Evolutionary conservation across 768 basidiomycete species (phyloP), one percentile per base, ranked within the genome.

Genomic region (Tricholoma sp.): DNA sequence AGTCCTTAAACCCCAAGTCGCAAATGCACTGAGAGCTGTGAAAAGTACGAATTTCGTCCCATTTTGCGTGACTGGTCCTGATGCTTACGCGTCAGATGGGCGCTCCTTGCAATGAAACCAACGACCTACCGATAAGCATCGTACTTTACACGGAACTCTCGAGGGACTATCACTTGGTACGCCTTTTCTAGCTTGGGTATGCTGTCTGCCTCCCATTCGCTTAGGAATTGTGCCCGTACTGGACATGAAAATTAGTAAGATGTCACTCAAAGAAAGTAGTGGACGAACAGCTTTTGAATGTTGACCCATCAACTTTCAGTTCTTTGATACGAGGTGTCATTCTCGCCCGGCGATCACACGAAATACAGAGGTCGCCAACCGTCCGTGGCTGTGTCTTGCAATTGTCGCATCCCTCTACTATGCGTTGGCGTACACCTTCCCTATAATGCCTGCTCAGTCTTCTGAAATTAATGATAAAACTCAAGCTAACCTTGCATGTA

Each of bases 1-100:
- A 65, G 32, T 77, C 77, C 57, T 81, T 82, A 13, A 74, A 74
- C 7, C 85, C 85, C 58, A 88, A 69, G 65, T 88, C 83, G 70
- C 85, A 88, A 41, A 88, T 83, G 62, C 84, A 86, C 57, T 85
- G 84, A 2, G 82, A 74, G 55, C 81, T 78, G 57, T 87, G 81
- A 62, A 84, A 87, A 37, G 80, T 83, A 60, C 80, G 77, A 52
- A 85, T 72, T 61, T 82, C 74, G 59, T 75, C 74, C 58, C 74
- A 72, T 45, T 65, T 68, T 52, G 61, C 67, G 58, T 68, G 74
- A 57, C 65, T 69, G 57, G 73, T 68, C 58, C 73, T 77, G 65
- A 3, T 31, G n/a, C 39, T 44, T 24, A 62, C 59, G 42, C 48
- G 33, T 48, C 17, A 59, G 11, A 29, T 56, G 41, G 31, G 31